Evolutionary conservation across 1,284 basidiomycete species (phyloP), one percentile per base, ranked within the genome.

Genomic region (Cyathus pygmaeus): DNA sequence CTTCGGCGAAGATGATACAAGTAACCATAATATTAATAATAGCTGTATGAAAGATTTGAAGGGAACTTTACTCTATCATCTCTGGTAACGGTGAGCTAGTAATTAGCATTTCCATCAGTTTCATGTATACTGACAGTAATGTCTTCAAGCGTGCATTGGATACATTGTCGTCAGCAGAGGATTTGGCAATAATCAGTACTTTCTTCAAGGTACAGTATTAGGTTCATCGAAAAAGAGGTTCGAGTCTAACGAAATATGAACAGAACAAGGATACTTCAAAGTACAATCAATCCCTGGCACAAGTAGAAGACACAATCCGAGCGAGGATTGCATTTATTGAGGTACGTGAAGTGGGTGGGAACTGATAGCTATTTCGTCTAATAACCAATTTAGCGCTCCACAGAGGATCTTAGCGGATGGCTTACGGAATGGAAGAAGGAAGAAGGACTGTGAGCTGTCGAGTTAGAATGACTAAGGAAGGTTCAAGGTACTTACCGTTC

Each of bases 1-100:
- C 36, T 36, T 13, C 21, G 53, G 26, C 10, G 57, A 24, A 19
- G n/a, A 42, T 42, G 17, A 42, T 17, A 42, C 4, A 42, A 11
- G 17, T 6, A 9, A 17, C 5, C 49, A 19, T n/a, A n/a, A n/a
- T n/a, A 39, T 23, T 39, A 13, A 17, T 6, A 9, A 21, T 23
- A 94, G 90, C 74, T 94, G 42, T 83, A 87, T 73, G 89, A 90
- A 72, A 87, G 89, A 53, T 92, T 92, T 72, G 88, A 87, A 68
- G 87, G 87, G 57, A 92, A 89, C 67, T 92, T 88, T 74, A 85
- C 84, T 31, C 77, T 90, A 56, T 79, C 81, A 31, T 72, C 74
- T 51, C 67, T 90, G 33, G 72, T 91, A 53, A 75, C 81, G 71
- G 88, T 88, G 67, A 55, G 84, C 75, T 36, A 4, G 24, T 13